Percentiles rank a stretch among this genome's conserved stretches.
Conservation (phyloP, 1,284 basidiomycete genomes). For the Pseudozyma thailandica region DNA sequence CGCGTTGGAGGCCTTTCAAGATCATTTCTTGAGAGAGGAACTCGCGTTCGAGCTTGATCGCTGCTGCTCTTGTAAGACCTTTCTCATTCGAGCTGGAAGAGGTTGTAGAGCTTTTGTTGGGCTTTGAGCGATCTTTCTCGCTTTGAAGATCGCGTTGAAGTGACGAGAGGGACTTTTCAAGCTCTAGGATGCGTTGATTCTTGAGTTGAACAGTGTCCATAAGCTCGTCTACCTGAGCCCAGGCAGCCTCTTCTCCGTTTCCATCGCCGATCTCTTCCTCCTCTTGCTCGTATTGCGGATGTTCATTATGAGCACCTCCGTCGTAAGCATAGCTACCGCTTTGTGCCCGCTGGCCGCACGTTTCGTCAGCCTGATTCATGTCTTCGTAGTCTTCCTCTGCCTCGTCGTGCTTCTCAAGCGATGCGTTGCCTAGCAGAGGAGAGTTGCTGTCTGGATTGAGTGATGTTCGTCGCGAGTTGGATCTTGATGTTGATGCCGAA, state of each 20-base stretch:
- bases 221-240: constrained; percentile 45
- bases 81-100: constrained; percentile 9
- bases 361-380: not conserved
- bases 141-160: constrained; percentile 32
- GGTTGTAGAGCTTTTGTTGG: constrained; percentile 6
- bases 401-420: constrained; percentile 24
- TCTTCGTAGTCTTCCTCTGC: constrained; percentile 20
- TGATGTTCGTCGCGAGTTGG: constrained; percentile 18
- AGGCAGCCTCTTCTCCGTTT: constrained; percentile 42
- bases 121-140: constrained; percentile 34
- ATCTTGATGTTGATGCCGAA: constrained; percentile 17
- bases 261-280: constrained; percentile 21
- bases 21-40: constrained; percentile 61
- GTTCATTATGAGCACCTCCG: not conserved
- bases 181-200: constrained; percentile 47
- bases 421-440: constrained; percentile 6
- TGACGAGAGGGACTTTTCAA: constrained; percentile 38
- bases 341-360: not conserved
- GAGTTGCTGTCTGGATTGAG: constrained; percentile 14
- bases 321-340: not conserved
- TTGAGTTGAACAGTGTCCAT: constrained; percentile 47
- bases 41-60: constrained; percentile 57
- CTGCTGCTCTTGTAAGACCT: constrained; percentile 48
- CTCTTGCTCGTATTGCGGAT: not conserved
- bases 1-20: constrained; percentile 57